phyloP scores from a whole-genome alignment of 257 asterid species.

The Solanum raphanifolium region DNA sequence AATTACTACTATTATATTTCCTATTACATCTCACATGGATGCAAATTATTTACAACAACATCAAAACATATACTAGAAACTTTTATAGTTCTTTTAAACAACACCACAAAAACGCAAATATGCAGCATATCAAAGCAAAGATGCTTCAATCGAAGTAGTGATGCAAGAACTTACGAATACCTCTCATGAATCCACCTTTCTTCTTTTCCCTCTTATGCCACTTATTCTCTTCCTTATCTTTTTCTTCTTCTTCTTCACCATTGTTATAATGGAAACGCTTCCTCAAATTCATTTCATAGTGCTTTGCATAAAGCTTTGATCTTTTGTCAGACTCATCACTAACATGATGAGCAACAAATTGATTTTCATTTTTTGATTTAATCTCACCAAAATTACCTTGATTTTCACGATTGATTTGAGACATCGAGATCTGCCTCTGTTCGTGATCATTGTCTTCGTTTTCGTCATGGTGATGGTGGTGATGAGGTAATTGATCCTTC shows the following conservation, averaged over 20 bases:
- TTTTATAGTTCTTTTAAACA: neutral
- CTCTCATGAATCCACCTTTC: slow-evolving; percentile 26
- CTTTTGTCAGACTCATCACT: neutral
- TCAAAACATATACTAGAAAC: neutral
- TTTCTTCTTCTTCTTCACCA: neutral
- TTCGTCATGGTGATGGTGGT: slow-evolving; percentile 10
- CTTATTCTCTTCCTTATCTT: neutral
- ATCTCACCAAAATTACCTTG: neutral
- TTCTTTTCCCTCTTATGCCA: neutral
- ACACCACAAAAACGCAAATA: neutral
- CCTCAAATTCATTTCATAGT: neutral
- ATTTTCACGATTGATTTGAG: neutral
- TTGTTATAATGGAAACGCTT: neutral
- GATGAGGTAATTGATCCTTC: neutral
- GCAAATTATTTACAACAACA: neutral
- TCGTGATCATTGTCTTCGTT: neutral
- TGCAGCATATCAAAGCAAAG: neutral
- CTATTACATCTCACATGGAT: slow-evolving; percentile 19
- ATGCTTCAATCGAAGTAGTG: neutral
- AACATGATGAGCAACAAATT: neutral
- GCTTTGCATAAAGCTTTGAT: neutral
- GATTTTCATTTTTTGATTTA: neutral
- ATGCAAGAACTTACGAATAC: slow-evolving; percentile 45
- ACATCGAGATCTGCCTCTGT: neutral
- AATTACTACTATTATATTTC: neutral